Percentiles rank a stretch among this genome's conserved stretches.
Evolutionary conservation across 805 yeast genomes (phyloP).

Genomic region (Candida qinlingensis): DNA sequence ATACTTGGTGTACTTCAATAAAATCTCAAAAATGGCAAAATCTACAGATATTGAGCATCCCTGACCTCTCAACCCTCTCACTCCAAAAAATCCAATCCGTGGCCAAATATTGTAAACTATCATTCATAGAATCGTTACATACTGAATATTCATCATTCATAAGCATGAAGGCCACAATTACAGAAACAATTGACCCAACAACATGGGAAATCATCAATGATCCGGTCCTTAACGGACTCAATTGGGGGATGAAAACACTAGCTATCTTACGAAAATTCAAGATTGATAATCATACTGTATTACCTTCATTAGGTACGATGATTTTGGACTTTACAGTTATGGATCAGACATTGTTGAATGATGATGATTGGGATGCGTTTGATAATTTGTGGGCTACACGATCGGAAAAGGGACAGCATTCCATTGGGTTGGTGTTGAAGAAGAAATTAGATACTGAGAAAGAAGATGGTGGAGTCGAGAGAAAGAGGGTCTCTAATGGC

Average conservation of each 20-base stretch:
- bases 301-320: background rate
- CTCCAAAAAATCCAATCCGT: constrained; percentile 15
- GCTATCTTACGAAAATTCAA: constrained; percentile 8
- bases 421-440: constrained; percentile 15
- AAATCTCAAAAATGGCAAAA: constrained; percentile 20
- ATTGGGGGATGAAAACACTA: constrained; percentile 20
- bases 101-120: constrained; percentile 11
- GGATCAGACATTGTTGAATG: constrained; percentile 6
- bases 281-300: constrained; percentile 4
- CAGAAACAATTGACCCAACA: constrained; percentile 6
- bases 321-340: constrained; percentile 19
- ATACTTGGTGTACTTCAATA: constrained; percentile 21
- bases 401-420: background rate
- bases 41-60: constrained; percentile 19
- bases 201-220: constrained; percentile 15
- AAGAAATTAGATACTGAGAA: background rate
- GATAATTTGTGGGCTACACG: constrained; percentile 13
- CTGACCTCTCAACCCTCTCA: constrained; percentile 14
- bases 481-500: too few relatives aligned
- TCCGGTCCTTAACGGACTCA: constrained; percentile 4
- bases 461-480: too few relatives aligned
- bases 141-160: constrained; percentile 1
- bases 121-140: constrained; percentile 17
- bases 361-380: constrained; percentile 1
- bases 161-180: constrained; percentile 8